phyloP scores from a whole-genome alignment of 805 yeast genomes.

The Suhomyces sp. region DNA sequence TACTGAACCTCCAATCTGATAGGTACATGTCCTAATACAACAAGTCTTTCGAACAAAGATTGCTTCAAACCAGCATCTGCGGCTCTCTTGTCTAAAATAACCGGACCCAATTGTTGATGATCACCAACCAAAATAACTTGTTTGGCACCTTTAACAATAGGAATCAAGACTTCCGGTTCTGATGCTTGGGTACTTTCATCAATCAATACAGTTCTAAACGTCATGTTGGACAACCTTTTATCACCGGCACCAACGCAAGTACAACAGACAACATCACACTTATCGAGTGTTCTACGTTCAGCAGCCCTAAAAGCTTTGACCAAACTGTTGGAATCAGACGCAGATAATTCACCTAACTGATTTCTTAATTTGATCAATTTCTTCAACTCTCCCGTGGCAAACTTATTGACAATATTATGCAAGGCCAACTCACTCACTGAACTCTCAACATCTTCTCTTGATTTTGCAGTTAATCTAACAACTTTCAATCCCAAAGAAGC shows the following conservation, averaged over 20 bases:
- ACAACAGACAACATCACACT: constrained; percentile 79
- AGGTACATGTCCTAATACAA: constrained; percentile 79
- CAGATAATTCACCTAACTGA: constrained; percentile 67
- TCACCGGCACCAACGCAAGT: constrained; percentile 95
- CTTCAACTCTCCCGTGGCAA: constrained; percentile 56
- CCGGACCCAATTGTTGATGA: constrained; percentile 95
- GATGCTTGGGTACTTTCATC: constrained; percentile 95
- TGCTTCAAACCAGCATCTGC: constrained; percentile 84
- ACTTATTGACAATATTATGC: constrained; percentile 48
- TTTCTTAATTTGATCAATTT: constrained; percentile 58
- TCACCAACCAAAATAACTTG: constrained; percentile 92
- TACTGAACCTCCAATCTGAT: constrained; percentile 88
- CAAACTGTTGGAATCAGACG: constrained; percentile 49
- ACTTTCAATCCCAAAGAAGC: constrained; percentile 71
- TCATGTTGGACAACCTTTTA: constrained; percentile 49
- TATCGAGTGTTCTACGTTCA: constrained; percentile 50
- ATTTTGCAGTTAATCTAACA: constrained; percentile 71
- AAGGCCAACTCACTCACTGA: constrained; percentile 58
- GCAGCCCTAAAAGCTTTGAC: constrained; percentile 40
- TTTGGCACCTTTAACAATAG: constrained; percentile 84
- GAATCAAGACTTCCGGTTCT: constrained; percentile 89
- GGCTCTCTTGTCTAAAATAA: constrained; percentile 74
- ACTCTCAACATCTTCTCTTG: constrained; percentile 78
- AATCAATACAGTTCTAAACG: constrained; percentile 76
- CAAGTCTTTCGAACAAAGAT: constrained; percentile 83